Conservation (phyloP, 257 asterid species). For the Salvia rosmarinus region DNA sequence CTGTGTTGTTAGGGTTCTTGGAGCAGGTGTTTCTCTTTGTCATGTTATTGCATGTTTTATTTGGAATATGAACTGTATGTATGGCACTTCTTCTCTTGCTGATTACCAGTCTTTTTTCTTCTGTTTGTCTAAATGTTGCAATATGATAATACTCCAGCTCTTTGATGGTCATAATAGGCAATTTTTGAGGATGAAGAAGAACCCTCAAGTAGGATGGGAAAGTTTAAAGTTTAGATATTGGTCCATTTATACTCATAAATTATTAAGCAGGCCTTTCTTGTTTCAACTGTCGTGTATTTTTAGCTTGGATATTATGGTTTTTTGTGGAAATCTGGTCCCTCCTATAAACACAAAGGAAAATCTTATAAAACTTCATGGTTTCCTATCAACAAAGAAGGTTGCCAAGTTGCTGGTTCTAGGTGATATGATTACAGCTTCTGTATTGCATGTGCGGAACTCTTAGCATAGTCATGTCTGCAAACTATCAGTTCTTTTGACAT, state of each 20-base stretch:
- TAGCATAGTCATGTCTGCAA: slow-evolving; percentile 6
- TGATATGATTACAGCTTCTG: neutral
- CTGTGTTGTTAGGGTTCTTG: slow-evolving; percentile 87
- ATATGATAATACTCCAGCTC: neutral
- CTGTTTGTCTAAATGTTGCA: neutral
- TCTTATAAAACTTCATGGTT: neutral
- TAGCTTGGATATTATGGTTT: neutral
- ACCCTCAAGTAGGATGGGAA: neutral
- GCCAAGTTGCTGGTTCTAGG: neutral
- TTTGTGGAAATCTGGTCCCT: neutral
- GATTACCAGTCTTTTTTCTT: neutral
- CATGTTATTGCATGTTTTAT: slow-evolving; percentile 12
- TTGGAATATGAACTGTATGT: slow-evolving; percentile 24
- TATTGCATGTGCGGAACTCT: slow-evolving; percentile 11
- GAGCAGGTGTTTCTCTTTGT: slow-evolving; percentile 64
- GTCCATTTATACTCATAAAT: neutral
- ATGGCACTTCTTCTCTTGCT: neutral
- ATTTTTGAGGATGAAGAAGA: neutral
- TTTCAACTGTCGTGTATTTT: neutral
- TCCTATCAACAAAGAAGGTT: neutral
- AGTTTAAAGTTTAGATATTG: neutral
- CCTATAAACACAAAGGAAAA: neutral
- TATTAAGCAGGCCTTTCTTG: neutral
- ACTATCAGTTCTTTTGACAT: neutral
- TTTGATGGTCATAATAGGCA: neutral